Evolutionary conservation across 805 yeast species (phyloP), one percentile per base, ranked within the genome.

Genomic region (Candida sakaeoensis): DNA sequence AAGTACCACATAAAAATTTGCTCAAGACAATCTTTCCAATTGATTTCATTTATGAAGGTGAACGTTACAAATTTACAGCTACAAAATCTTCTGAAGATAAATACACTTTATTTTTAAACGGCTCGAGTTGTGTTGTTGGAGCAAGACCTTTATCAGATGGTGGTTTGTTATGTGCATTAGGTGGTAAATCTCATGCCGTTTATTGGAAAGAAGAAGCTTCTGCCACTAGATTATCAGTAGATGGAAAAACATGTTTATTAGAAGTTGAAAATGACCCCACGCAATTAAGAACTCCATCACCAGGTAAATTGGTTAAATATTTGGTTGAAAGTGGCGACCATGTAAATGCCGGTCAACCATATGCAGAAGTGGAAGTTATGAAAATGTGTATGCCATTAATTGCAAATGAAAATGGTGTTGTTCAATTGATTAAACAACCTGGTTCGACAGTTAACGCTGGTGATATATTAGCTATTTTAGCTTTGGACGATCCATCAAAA

Each of bases 291-390:
- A 88, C 99, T 25, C 99, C 99, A 33, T 93, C 99, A 21, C 99
- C 99, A 40, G 99, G 99, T 74, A 93, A 93, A 69, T 76, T 93
- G 51, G 95, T 91, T 46, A 87, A 87, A 60, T 93, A 81, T 61
- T 72, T 93, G 51, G 95, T 93, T 46, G 98, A 95, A 58, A 84
- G 82, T 53, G 99, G 99, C 51, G 99, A 91, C 48, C 98, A 91
- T 57, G 77, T 93, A 53, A 67, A 65, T 38, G 80, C 93, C 44
- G 98, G 98, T 45, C 95, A 91, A 68, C 82, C 97, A 33, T 95
- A 79, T 57, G 99, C 99, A 30, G 99, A 93, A 70, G 96, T 93
- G 42, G 99, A 93, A 70, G 99, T 93, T 51, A 93, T 93, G 99
- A 93, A 93, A 68, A 93, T 93, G 99, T 89, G 90, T 66, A 93